phyloP scores from a whole-genome alignment of 2,329 filamentous ascomycete genomes.

The Stemphylium lycopersici region DNA sequence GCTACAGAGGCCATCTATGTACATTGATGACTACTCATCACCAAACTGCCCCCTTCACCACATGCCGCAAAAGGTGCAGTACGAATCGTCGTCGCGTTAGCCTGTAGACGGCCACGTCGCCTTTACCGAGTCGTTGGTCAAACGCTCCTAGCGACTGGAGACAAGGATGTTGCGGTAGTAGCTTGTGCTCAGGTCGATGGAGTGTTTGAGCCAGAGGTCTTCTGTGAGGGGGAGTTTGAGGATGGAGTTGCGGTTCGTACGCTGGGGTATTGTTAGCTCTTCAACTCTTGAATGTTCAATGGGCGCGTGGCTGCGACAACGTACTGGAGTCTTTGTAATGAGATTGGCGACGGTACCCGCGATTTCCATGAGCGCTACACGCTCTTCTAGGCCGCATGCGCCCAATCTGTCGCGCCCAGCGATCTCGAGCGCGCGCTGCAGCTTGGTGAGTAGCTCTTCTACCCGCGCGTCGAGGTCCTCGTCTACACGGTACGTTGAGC shows the following conservation, averaged over 20 bases:
- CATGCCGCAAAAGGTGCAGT: not conserved
- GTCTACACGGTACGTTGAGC: conserved; percentile 38
- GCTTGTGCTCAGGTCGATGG: conserved; percentile 70
- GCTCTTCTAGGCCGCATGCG: conserved; percentile 56
- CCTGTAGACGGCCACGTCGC: no score
- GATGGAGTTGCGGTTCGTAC: conserved; percentile 53
- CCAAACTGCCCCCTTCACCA: not conserved
- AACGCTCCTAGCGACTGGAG: conserved; percentile 8
- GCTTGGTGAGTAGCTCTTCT: conserved; percentile 37
- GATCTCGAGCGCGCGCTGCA: conserved; percentile 45
- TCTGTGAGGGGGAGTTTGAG: conserved; percentile 71
- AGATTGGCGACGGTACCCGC: conserved; percentile 72
- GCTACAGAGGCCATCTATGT: not conserved
- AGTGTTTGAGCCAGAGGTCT: conserved; percentile 73
- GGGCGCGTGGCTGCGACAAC: not conserved
- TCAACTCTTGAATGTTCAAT: no score
- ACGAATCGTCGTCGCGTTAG: not conserved
- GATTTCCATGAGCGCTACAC: conserved; percentile 83
- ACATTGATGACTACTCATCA: not conserved
- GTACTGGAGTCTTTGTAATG: conserved; percentile 56
- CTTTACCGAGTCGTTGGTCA: no score
- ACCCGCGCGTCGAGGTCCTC: conserved; percentile 42
- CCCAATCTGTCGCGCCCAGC: conserved; percentile 50
- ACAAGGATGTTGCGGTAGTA: conserved; percentile 67
- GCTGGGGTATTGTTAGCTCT: conserved; percentile 37